phyloP scores from a whole-genome alignment of 352 stramenopile species.

The Aphanomyces astaci region DNA sequence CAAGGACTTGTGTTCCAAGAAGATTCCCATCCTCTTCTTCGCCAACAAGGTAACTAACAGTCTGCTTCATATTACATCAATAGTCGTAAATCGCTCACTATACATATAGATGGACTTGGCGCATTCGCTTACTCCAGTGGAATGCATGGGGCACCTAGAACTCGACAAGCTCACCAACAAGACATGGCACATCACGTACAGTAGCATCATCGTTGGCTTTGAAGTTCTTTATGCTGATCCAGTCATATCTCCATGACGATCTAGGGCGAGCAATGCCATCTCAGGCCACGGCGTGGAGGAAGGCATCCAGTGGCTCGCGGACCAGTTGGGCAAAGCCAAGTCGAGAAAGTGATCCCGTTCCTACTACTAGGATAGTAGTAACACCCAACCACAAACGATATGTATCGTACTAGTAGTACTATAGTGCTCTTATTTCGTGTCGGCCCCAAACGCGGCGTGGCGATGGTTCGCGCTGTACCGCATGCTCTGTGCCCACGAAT shows the following conservation, averaged over 20 bases:
- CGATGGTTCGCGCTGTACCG: slow-evolving; percentile 19
- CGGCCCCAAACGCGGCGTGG: not conserved
- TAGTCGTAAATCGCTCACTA: not conserved
- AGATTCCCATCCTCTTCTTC: slow-evolving; percentile 79
- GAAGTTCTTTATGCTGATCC: too few relatives aligned
- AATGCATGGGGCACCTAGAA: slow-evolving; percentile 74
- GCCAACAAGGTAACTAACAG: slow-evolving; percentile 82
- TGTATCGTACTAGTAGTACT: too few relatives aligned
- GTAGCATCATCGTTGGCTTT: slow-evolving; percentile 4
- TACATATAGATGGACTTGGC: slow-evolving; percentile 49
- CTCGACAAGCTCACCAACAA: slow-evolving; percentile 70
- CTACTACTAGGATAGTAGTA: too few relatives aligned
- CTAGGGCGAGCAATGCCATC: slow-evolving; percentile 76
- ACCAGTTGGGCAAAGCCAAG: slow-evolving; percentile 60
- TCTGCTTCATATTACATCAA: not conserved
- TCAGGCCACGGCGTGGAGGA: slow-evolving; percentile 71
- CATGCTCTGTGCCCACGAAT: slow-evolving; percentile 23
- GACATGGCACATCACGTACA: slow-evolving; percentile 80
- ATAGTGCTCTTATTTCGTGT: not conserved
- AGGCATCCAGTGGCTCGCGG: slow-evolving; percentile 72
- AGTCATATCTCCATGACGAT: not conserved
- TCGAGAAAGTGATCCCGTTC: slow-evolving; percentile 39
- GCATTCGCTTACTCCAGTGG: slow-evolving; percentile 57
- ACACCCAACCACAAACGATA: too few relatives aligned
- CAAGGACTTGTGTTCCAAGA: slow-evolving; percentile 59